Conservation (phyloP, 2,329 filamentous ascomycete species). For the Sphaerostilbella broomeana region DNA sequence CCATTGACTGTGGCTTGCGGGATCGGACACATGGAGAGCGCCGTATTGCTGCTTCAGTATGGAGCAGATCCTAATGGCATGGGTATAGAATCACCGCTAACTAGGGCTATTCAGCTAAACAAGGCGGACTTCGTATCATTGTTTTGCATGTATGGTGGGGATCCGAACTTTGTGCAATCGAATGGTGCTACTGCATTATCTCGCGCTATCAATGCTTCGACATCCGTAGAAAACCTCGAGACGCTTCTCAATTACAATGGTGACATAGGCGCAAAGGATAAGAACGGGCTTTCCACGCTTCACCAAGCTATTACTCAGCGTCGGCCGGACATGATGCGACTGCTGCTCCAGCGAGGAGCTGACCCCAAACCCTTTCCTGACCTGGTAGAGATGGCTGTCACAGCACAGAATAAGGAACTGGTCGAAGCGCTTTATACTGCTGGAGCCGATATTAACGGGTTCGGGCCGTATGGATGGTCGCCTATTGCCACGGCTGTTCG, state of each 20-base stretch:
- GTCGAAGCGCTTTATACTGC: constrained; percentile 51
- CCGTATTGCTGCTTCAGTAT: constrained; percentile 56
- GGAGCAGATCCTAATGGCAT: constrained; percentile 53
- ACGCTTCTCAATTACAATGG: constrained; percentile 54
- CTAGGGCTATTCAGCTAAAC: constrained; percentile 42
- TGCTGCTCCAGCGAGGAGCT: constrained; percentile 53
- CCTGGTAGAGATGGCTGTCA: constrained; percentile 57
- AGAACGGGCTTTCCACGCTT: constrained; percentile 55
- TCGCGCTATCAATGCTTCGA: constrained; percentile 52
- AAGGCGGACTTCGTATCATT: constrained; percentile 53
- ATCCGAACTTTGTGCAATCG: constrained; percentile 46
- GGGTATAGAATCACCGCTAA: constrained; percentile 49
- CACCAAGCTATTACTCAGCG: constrained; percentile 54
- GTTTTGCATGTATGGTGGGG: constrained; percentile 55
- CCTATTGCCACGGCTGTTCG: constrained; percentile 62
- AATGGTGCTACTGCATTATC: constrained; percentile 57
- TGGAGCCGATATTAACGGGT: constrained; percentile 54
- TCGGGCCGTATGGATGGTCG: constrained; percentile 61
- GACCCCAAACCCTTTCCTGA: constrained; percentile 54
- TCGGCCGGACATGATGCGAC: constrained; percentile 52
- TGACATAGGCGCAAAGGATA: constrained; percentile 52
- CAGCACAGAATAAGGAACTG: constrained; percentile 57
- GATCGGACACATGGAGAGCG: constrained; percentile 48
- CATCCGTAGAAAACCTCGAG: constrained; percentile 48
- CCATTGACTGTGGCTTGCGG: constrained; percentile 47